Conservation (phyloP, 176 grass and related monocot genomes). For the Oryza officinalis region DNA sequence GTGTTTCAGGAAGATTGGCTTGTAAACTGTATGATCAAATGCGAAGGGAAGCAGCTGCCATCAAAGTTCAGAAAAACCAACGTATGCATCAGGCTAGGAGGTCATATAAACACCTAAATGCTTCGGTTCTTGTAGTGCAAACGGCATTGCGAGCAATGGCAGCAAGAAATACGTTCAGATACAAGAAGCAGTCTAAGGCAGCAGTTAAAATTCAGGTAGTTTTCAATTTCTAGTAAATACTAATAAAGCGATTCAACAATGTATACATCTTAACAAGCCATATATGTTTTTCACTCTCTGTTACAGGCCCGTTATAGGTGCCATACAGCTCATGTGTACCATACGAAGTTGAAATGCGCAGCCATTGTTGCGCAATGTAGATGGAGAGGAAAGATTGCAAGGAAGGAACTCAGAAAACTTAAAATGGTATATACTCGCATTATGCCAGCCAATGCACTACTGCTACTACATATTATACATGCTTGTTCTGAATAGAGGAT, state of each 20-base stretch:
- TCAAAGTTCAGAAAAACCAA: conserved; percentile 92
- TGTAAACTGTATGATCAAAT: conserved; percentile 75
- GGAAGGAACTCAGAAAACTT: conserved; percentile 92
- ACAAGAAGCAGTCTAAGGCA: conserved; percentile 72
- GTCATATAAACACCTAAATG: conserved; percentile 63
- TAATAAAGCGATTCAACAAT: conserved; percentile 22
- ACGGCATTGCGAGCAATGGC: conserved; percentile 83
- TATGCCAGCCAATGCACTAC: conserved; percentile 27
- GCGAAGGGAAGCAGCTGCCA: conserved; percentile 72
- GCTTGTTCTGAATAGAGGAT: background rate
- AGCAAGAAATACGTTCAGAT: conserved; percentile 81
- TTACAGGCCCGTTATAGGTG: conserved; percentile 82
- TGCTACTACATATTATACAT: conserved; percentile 13
- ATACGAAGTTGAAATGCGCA: conserved; percentile 74
- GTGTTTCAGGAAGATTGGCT: conserved; percentile 81
- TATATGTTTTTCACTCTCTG: conserved; percentile 37
- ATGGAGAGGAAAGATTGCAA: conserved; percentile 91
- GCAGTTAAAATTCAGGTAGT: conserved; percentile 77
- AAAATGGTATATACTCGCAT: conserved; percentile 73
- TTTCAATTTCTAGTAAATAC: conserved; percentile 31
- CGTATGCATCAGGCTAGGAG: conserved; percentile 76
- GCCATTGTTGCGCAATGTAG: conserved; percentile 91
- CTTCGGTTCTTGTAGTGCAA: conserved; percentile 81
- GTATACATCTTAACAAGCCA: background rate
- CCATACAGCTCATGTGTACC: conserved; percentile 70